These are phyloP conservation scores for Spathaspora hagerdaliae DNA, from an alignment of 805 yeast genomes.

Conservation along the genomic window DNA sequence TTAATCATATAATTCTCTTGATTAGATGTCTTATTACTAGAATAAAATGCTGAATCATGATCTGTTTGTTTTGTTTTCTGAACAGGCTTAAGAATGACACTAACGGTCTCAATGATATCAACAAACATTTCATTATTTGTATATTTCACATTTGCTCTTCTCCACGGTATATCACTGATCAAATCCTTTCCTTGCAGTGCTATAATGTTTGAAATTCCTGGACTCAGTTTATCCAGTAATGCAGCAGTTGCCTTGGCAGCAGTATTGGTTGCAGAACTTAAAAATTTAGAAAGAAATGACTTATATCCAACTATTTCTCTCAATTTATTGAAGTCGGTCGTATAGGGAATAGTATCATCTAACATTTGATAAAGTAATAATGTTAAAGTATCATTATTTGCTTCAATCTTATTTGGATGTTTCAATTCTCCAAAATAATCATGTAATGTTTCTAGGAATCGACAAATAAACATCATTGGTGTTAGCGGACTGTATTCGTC, in stretches of 20 bases:
- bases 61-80: conserved; percentile 21
- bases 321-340: conserved; percentile 67
- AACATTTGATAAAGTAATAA: conserved; percentile 73
- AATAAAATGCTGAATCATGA: conserved; percentile 25
- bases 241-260: conserved; percentile 20
- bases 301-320: conserved; percentile 67
- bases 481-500: conserved; percentile 41
- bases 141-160: conserved; percentile 64
- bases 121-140: conserved; percentile 82
- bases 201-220: neutral
- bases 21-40: conserved; percentile 12
- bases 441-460: conserved; percentile 47
- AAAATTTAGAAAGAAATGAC: conserved; percentile 49
- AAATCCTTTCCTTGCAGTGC: neutral
- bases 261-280: conserved; percentile 37
- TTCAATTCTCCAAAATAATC: conserved; percentile 48
- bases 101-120: conserved; percentile 68
- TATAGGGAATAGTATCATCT: conserved; percentile 71
- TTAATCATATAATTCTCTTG: conserved; percentile 34
- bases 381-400: conserved; percentile 67
- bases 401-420: conserved; percentile 53
- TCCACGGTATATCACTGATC: conserved; percentile 60
- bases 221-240: neutral
- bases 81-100: conserved; percentile 45
- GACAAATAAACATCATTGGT: conserved; percentile 51